phyloP scores from a whole-genome alignment of 768 basidiomycete genomes.

The Lactifluus piperatus region DNA sequence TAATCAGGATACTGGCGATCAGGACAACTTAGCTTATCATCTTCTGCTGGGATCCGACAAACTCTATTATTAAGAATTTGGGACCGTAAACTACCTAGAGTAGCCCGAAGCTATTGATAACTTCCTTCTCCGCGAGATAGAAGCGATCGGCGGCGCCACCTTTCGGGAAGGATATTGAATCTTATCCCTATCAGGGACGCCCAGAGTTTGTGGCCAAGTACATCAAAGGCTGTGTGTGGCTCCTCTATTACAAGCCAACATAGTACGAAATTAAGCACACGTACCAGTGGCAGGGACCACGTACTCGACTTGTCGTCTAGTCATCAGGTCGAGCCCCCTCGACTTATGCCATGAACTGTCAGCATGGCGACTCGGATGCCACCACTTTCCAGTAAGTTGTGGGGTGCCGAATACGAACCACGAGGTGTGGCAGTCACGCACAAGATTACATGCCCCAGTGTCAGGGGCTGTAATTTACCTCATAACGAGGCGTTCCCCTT shows the following conservation, averaged over 20 bases:
- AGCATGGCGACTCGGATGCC: background rate
- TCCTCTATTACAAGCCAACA: too few species aligned
- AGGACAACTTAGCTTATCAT: too few species aligned
- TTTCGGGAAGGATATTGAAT: background rate
- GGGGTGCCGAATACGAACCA: too few species aligned
- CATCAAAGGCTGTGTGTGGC: background rate
- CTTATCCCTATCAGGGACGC: too few species aligned
- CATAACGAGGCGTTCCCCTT: too few species aligned
- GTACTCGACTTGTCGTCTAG: background rate
- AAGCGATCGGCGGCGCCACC: background rate
- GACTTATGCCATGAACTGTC: background rate
- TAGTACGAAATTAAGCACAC: background rate
- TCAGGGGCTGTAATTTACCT: too few species aligned
- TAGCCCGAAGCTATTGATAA: background rate
- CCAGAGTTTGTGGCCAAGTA: background rate
- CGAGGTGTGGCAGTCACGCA: too few species aligned
- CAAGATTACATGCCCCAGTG: background rate
- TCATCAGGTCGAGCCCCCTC: background rate
- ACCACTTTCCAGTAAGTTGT: too few species aligned
- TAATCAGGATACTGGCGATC: too few species aligned
- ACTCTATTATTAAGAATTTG: background rate
- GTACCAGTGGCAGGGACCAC: background rate
- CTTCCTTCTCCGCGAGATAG: background rate
- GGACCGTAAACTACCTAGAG: background rate
- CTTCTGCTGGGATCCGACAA: too few species aligned